Evolutionary conservation across 306 rosid species (phyloP).

Genomic region (Dalbergia cultrata): DNA sequence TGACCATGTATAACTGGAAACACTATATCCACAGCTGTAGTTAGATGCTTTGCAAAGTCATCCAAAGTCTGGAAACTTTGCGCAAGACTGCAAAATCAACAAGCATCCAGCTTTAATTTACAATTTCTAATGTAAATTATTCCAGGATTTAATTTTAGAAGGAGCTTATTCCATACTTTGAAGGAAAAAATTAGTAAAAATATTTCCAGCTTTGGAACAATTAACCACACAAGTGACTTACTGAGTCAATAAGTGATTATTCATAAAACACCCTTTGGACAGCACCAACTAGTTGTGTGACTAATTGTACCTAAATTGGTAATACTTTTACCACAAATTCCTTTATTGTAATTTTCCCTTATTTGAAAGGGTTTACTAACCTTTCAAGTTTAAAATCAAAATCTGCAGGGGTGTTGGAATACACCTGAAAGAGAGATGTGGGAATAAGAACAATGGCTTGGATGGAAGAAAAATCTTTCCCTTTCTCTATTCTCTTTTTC

Average conservation of each 20-base stretch:
- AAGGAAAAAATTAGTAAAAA: conserved; percentile 18
- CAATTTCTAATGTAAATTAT: conserved; percentile 28
- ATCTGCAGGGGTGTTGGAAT: conserved; percentile 97
- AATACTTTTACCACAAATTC: not conserved
- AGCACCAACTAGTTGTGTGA: not conserved
- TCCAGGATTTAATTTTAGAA: not conserved
- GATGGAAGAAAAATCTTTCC: conserved; percentile 13
- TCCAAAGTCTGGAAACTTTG: conserved; percentile 76
- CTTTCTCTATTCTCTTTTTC: not conserved
- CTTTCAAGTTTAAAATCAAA: conserved; percentile 96
- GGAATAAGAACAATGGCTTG: conserved; percentile 36
- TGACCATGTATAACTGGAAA: conserved; percentile 96
- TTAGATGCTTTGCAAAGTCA: conserved; percentile 83
- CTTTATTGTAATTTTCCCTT: conserved; percentile 12
- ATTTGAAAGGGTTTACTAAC: conserved; percentile 48
- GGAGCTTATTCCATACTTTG: conserved; percentile 28
- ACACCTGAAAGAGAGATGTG: conserved; percentile 59
- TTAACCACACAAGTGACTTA: conserved; percentile 14
- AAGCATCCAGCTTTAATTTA: conserved; percentile 36
- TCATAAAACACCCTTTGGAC: conserved; percentile 10
- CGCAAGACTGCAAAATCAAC: conserved; percentile 79
- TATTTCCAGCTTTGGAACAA: conserved; percentile 15
- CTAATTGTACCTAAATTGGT: conserved; percentile 9
- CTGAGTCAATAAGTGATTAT: conserved; percentile 3
- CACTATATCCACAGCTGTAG: conserved; percentile 81